Percentiles rank a stretch among this genome's conserved stretches.
Conservation (phyloP, 2,329 filamentous ascomycete species). For the Penicillium sp. region DNA sequence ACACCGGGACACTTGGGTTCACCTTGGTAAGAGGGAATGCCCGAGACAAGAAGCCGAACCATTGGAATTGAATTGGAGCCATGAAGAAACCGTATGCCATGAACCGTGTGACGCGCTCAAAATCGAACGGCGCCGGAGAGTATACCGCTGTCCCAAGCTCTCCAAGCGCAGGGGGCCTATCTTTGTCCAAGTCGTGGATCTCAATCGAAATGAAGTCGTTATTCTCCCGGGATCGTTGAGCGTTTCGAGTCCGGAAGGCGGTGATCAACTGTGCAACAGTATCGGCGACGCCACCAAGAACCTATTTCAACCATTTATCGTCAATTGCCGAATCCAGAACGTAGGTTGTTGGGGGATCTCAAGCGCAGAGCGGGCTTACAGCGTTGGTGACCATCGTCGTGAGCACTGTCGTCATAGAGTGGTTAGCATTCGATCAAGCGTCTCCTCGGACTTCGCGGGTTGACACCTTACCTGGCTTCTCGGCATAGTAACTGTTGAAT, state of each 20-base stretch:
- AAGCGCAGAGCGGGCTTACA: conserved; percentile 50
- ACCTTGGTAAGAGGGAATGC: conserved; percentile 83
- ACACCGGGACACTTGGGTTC: conserved; percentile 70
- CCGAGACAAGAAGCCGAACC: conserved; percentile 83
- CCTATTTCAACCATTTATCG: conserved; percentile 41
- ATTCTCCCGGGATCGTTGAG: conserved; percentile 55
- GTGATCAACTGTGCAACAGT: conserved; percentile 94
- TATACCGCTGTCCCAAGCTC: conserved; percentile 66
- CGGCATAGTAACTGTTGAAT: conserved; percentile 93
- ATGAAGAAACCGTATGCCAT: conserved; percentile 98
- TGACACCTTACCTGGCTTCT: conserved; percentile 71
- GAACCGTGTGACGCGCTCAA: conserved; percentile 89
- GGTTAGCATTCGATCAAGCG: conserved; percentile 20
- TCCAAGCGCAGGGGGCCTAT: conserved; percentile 66
- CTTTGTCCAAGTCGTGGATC: conserved; percentile 82
- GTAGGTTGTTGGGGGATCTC: background rate
- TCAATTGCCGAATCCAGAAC: conserved; percentile 5
- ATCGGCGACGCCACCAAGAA: conserved; percentile 93
- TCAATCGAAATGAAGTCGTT: conserved; percentile 80
- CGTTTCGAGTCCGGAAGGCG: conserved; percentile 65
- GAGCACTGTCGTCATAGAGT: conserved; percentile 61
- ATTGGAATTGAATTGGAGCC: conserved; percentile 92
- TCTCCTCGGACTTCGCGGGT: background rate
- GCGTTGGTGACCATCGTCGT: conserved; percentile 99
- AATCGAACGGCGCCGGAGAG: conserved; percentile 85